Base-by-base conservation (phyloP, 1,284 basidiomycete genomes). In the Trichosporon coremiiforme region DNA sequence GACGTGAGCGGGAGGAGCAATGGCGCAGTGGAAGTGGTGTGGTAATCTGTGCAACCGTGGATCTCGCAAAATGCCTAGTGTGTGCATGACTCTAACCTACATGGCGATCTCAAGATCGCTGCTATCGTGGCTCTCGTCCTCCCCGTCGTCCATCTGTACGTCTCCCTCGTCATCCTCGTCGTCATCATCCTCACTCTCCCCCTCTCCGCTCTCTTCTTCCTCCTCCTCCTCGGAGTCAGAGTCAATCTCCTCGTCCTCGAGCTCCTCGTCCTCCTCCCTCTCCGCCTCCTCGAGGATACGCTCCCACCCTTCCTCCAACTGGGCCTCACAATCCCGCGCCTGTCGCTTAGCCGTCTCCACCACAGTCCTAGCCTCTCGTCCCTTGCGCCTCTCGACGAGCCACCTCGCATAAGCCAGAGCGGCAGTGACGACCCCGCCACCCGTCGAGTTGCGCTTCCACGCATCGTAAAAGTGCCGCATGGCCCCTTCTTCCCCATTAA, bases 81-180 rank as follows among this genome's bases (percentile, higher is more conserved):
- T 35, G 33, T 35, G 33, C 33, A 35, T 35, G 33, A 6, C 33
- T 35, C 33, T 35, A 29, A 55, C 64, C n/a, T 72, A 72, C 66
- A 72, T 36, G 20, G 57, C 65, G 29, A 73, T 73, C 60, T 68
- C 71, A 33, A 69, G 69, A 47, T 70, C 70, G 45, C 70, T 68
- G 35, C 66, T 66, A 47, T 50, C 69, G 22, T 35, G 65, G 29
- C 68, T 69, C 22, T 66, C 70, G 12, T 55, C 66, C 25, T 64
- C 84, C 66, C 78, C 83, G 2, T 85, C 86, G 66, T 87, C 77
- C 29, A 68, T 71, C 2, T 76, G 79, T 31, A 74, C 74, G 7
- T 77, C 76, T 70, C 68, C 74, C 69, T 70, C 71, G 12, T 70
- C 74, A 70, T 69, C 73, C 9, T 71, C 74, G 10, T 35, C 68